These are phyloP conservation scores for Blattamonas nauphoetae DNA, from an alignment of 78 protist species.

Conservation along the genomic window DNA sequence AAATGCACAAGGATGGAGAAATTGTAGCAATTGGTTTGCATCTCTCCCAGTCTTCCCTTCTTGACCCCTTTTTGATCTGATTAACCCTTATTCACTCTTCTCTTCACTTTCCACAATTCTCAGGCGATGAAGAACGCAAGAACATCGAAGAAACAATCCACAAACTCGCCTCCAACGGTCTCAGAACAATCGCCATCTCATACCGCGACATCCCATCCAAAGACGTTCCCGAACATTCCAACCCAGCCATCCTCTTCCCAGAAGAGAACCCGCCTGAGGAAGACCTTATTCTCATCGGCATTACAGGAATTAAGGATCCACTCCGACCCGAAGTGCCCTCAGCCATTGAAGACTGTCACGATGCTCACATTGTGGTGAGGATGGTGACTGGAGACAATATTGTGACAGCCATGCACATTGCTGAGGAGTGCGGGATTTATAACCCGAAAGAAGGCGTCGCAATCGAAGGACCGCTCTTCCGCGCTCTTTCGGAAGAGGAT, in stretches of 20 bases:
- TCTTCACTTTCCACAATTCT: too few species aligned
- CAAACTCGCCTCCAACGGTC: conserved; percentile 12
- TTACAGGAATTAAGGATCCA: conserved; percentile 38
- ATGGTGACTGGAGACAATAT: conserved; percentile 48
- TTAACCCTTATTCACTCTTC: too few species aligned
- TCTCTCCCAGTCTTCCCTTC: not conserved
- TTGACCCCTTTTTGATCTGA: too few species aligned
- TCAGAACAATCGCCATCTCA: conserved; percentile 65
- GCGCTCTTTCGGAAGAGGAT: conserved; percentile 9
- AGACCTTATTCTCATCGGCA: conserved; percentile 31
- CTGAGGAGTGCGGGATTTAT: conserved; percentile 29
- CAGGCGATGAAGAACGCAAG: conserved; percentile 17
- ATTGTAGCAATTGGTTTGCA: not conserved
- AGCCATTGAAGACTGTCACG: conserved; percentile 19
- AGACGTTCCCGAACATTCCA: not conserved
- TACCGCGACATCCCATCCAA: conserved; percentile 3
- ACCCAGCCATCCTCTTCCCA: not conserved
- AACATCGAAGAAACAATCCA: conserved; percentile 21
- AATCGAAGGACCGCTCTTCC: conserved; percentile 27
- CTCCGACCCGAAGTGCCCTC: conserved; percentile 25
- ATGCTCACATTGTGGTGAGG: conserved; percentile 27
- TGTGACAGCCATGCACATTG: conserved; percentile 37
- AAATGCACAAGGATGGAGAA: not conserved
- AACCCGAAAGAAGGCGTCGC: conserved; percentile 29
- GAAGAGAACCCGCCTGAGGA: conserved; percentile 5